Percentiles rank a stretch among this genome's conserved stretches.
Evolutionary conservation across 2,329 filamentous ascomycete species (phyloP).

Genomic region (Aspergillus phoenicis): DNA sequence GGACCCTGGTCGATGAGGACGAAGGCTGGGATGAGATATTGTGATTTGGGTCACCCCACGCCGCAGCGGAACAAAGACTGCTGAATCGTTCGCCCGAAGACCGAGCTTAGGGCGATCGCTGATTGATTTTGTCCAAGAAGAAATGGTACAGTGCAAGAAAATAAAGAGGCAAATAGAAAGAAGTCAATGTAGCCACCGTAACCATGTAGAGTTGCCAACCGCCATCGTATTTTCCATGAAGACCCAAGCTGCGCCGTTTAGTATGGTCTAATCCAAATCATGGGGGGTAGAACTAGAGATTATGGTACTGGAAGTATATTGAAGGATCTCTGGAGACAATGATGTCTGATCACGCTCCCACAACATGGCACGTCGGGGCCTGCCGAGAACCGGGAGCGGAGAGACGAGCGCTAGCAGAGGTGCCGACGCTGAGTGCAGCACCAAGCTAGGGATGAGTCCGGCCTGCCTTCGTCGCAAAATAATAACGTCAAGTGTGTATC

Average conservation of each 20-base stretch:
- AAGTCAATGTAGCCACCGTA: slow-evolving; percentile 20
- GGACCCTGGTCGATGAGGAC: background rate
- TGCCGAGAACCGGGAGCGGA: slow-evolving; percentile 9
- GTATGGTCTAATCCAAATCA: slow-evolving; percentile 36
- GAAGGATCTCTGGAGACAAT: background rate
- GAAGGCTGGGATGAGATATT: background rate
- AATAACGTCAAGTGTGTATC: slow-evolving; percentile 1
- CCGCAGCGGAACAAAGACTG: background rate
- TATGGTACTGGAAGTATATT: slow-evolving; percentile 16
- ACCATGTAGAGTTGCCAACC: slow-evolving; percentile 29
- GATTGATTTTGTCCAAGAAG: slow-evolving; percentile 4
- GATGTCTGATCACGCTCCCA: slow-evolving; percentile 2
- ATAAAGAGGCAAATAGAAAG: slow-evolving; percentile 3
- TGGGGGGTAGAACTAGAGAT: slow-evolving; percentile 26
- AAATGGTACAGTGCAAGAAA: slow-evolving; percentile 15
- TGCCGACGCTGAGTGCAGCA: background rate
- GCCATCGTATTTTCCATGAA: slow-evolving; percentile 26
- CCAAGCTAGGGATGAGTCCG: background rate
- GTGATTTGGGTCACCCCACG: background rate
- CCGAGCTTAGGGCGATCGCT: background rate
- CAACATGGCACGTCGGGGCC: slow-evolving; percentile 8
- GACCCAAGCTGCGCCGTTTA: slow-evolving; percentile 33
- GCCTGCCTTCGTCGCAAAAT: slow-evolving; percentile 1
- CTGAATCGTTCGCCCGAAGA: background rate
- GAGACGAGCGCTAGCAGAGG: background rate